Evolutionary conservation across 2,329 filamentous ascomycete species (phyloP), one percentile per base, ranked within the genome.

Genomic region (Dactylellina leptospora): DNA sequence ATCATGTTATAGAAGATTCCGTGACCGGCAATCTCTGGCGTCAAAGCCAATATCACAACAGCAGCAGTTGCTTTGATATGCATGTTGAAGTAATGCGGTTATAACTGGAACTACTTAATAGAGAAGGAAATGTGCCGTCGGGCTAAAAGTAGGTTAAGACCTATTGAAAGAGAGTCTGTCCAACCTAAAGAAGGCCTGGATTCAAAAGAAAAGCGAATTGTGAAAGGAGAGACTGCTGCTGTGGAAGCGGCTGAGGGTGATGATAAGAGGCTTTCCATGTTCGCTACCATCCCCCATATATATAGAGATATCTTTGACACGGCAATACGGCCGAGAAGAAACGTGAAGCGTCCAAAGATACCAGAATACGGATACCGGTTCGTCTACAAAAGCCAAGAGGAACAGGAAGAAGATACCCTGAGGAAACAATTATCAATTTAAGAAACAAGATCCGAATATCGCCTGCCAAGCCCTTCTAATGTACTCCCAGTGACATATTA

Each of bases 61-160:
- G 27, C 54, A 23, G 54, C 54, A 11, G 47, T 30, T 5, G 44
- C 28, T 54, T 60, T 53, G 22, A 69, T 16, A 45, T 53, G 38
- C 63, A 69, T 69, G 16, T 51, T 54, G 10, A 48, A 59, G 11
- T 33, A 58, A 44, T 66, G 42, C 58, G n/a, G n/a, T n/a, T n/a
- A n/a, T n/a, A n/a, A n/a, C n/a, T n/a, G n/a, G n/a, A n/a, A n/a
- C n/a, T n/a, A n/a, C n/a, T n/a, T n/a, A n/a, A n/a, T n/a, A n/a
- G n/a, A n/a, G n/a, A 50, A 38, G 10, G 22, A 50, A 18, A 20
- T 25, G 16, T 55, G 54, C 40, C 54, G 54, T 44, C 27, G 40
- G 36, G 36, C 36, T 11, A 6, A 45, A 45, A 2, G 18, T 45
- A 20, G 42, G 20, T 45, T n/a, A 45, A 45, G 38, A 18, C 25